Evolutionary conservation across 83 land plant species (phyloP), one percentile per base, ranked within the genome.

Genomic region (Diphasiastrum complanatum): DNA sequence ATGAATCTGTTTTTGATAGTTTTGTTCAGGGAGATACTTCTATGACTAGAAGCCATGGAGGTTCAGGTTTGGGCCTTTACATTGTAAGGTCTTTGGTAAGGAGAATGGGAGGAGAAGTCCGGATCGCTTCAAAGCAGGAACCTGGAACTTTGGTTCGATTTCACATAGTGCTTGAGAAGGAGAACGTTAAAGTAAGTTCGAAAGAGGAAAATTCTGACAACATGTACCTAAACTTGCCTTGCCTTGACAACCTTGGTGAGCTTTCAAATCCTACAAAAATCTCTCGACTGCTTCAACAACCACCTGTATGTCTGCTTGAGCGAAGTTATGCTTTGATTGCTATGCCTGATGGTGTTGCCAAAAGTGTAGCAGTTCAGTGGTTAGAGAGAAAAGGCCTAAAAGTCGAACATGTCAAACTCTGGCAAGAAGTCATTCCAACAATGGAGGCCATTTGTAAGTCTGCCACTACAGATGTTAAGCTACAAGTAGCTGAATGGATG

Each of bases 21-120:
- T 70, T 70, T 51, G 67, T 70, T 51, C 73, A 70, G 45, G 73
- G 57, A 37, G 73, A 70, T 33, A 35, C 73, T 1, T 48, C 71
- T 16, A 47, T 60, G n/a, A 70, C 67, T 6, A 67, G 73, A 38
- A 70, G 49, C 30, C 64, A 60, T 43, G 67, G 73, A 1, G 73
- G 68, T 22, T 66, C 73, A 12, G 73, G 73, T 20, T 22, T 70
- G 34, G 73, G 73, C 22, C 59, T 70, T 36, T 68, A 52, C 24
- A 63, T 70, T 24, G 73, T 70, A 8, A 30, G 45, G 32, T 70
- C 73, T 10, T 41, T 70, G 18, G 73, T 70, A 4, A 37, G 45
- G 0, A 45, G 47, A 35, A 70, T 70, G 73, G 73, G 69, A 4
- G 69, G 69, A 26, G 54, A 66, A 14, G 46, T 66, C 8, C 27